phyloP scores from a whole-genome alignment of 2,329 filamentous ascomycete genomes.

The Rugonectria rugulosa region DNA sequence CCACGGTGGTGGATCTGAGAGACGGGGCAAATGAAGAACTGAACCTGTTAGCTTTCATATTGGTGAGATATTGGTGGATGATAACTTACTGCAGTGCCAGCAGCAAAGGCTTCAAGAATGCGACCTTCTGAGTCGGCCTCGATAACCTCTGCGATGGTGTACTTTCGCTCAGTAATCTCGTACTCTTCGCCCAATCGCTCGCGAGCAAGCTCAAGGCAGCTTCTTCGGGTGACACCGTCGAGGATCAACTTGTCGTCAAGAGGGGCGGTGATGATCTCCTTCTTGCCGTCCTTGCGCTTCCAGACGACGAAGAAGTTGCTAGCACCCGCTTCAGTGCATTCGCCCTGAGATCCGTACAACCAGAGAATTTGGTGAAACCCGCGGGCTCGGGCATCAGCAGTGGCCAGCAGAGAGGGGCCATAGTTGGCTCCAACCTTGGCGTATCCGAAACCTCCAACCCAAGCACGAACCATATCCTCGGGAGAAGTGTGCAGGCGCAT shows the following conservation, averaged over 20 bases:
- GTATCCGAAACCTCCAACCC: conserved; percentile 92
- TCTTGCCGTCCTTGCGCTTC: conserved; percentile 60
- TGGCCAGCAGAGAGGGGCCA: conserved; percentile 81
- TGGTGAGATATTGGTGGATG: background rate
- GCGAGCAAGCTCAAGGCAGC: conserved; percentile 75
- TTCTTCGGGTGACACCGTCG: conserved; percentile 86
- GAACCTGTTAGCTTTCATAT: conserved; percentile 28
- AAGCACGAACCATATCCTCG: conserved; percentile 86
- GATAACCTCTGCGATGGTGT: conserved; percentile 80
- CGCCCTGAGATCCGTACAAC: conserved; percentile 80
- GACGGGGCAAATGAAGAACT: conserved; percentile 77
- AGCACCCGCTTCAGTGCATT: conserved; percentile 90
- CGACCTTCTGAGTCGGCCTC: conserved; percentile 78
- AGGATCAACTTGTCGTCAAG: conserved; percentile 85
- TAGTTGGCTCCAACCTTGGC: conserved; percentile 96
- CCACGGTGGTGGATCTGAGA: conserved; percentile 73
- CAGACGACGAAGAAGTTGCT: conserved; percentile 92
- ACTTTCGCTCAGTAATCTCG: conserved; percentile 82
- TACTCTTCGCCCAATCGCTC: conserved; percentile 66
- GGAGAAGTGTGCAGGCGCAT: conserved; percentile 80
- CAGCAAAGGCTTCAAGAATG: conserved; percentile 83
- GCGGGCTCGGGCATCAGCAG: conserved; percentile 72
- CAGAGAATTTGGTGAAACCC: conserved; percentile 94
- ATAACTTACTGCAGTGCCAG: conserved; percentile 81
- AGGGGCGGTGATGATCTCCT: conserved; percentile 81